Base-by-base conservation (phyloP, 2,329 filamentous ascomycete genomes). In the Pyricularia sp. region DNA sequence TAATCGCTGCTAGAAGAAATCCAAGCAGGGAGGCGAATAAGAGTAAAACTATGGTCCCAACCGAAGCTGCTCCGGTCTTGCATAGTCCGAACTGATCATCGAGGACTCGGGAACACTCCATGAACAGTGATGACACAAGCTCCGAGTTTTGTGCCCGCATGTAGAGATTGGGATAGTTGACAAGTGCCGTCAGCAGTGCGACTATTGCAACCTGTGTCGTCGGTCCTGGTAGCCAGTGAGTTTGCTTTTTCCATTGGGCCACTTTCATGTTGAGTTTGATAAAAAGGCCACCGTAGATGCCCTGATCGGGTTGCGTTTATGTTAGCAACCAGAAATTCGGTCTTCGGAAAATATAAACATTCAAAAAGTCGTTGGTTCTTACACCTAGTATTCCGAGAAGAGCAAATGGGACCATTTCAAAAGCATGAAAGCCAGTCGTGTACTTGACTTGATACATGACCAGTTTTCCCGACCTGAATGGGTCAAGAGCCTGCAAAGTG, bases 361-460 rank as follows among this genome's bases (percentile, higher is more conserved):
- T 42, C 14, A 20, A 30, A 26, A 31, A 55, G 64, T n/a, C 25
- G 59, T n/a, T 6, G 26, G 58, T 4, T 77, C 83, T 72, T 77
- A 86, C 84, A 3, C 95, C 95, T 5, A 97, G 79, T 50, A 98
- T 88, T 7, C 95, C 95, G 2, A 99, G 87, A 28, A 97, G 80
- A 50, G 90, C 88, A 75, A 97, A 99, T 0, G 94, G 94, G 33
- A 97, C 81, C 28, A 98, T 86, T 77, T 99, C 95, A 75, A 99
- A 98, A 58, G 90, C 92, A 78, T 98, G 93, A 94, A 94, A 99
- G 65, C 90, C 90, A 31, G 89, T 90, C 73, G 90, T 94, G 78
- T 97, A 98, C 50, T 92, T 94, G 75, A 97, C 94, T 79, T 99
- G 94, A 77, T 97, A 99, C 68, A 98, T 82, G 64, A 98, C 95